phyloP scores from a whole-genome alignment of 2,329 filamentous ascomycete species.

The Piedraia hortae region DNA sequence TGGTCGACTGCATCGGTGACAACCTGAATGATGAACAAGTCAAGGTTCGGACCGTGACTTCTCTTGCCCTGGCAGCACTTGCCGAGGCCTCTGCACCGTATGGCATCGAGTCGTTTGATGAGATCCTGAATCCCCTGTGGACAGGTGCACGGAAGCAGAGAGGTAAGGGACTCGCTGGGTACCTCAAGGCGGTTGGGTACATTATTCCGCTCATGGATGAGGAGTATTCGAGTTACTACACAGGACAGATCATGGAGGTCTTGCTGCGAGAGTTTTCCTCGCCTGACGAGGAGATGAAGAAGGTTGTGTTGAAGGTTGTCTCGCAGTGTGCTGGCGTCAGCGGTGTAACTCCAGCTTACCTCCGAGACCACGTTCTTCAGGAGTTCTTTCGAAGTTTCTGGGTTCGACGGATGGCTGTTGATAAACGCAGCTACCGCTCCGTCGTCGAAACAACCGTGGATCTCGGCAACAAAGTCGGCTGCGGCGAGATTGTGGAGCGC shows the following conservation, averaged over 20 bases:
- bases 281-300: constrained; percentile 98
- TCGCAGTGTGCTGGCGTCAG: constrained; percentile 87
- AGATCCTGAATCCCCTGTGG: constrained; percentile 92
- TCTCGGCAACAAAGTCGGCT: constrained; percentile 90
- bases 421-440: constrained; percentile 92
- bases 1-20: constrained; percentile 87
- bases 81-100: constrained; percentile 94
- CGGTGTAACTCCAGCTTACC: constrained; percentile 77
- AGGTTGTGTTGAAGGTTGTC: constrained; percentile 90
- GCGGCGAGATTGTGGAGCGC: constrained; percentile 75
- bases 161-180: constrained; percentile 83
- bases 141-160: constrained; percentile 87
- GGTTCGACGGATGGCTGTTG: constrained; percentile 86
- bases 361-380: constrained; percentile 81
- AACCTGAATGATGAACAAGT: constrained; percentile 95
- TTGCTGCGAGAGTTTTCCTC: constrained; percentile 84
- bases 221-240: constrained; percentile 98
- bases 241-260: constrained; percentile 96
- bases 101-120: constrained; percentile 96
- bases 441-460: constrained; percentile 97
- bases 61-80: constrained; percentile 75
- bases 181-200: constrained; percentile 89
- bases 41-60: constrained; percentile 89
- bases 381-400: constrained; percentile 99
- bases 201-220: constrained; percentile 99